phyloP scores from a whole-genome alignment of 2,329 filamentous ascomycete genomes.

The Xylaria sp. region DNA sequence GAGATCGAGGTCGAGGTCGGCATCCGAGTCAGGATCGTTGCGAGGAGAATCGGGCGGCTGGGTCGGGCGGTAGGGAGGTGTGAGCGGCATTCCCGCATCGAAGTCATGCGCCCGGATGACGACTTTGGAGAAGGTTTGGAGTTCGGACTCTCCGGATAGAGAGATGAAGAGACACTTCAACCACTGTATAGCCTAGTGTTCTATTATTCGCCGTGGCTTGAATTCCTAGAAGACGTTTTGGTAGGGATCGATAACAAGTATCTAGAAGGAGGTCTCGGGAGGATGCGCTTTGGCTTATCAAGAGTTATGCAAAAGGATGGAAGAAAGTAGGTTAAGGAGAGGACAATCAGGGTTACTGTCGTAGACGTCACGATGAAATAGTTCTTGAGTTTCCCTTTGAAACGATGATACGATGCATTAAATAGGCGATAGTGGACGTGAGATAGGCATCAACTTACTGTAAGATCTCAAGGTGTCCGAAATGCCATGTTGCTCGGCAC shows the following conservation, averaged over 20 bases:
- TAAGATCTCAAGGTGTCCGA: background rate
- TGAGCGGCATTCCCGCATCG: constrained; percentile 62
- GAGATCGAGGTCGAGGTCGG: constrained; percentile 78
- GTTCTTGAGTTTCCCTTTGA: background rate
- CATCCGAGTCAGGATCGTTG: constrained; percentile 78
- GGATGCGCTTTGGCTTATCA: background rate
- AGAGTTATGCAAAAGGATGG: background rate
- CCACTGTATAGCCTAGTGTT: background rate
- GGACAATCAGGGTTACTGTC: background rate
- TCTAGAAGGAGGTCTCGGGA: background rate
- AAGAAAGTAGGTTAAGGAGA: background rate
- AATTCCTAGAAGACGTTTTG: background rate
- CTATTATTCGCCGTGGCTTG: background rate
- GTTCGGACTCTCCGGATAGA: background rate
- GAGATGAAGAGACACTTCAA: background rate
- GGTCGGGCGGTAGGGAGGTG: constrained; percentile 57
- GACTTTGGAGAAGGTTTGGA: constrained; percentile 11
- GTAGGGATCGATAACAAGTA: background rate
- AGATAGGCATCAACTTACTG: background rate
- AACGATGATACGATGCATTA: background rate
- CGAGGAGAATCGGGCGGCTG: constrained; percentile 68
- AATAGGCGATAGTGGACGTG: background rate
- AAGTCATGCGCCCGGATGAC: constrained; percentile 39
- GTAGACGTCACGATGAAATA: background rate
- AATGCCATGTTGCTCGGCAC: background rate